Evolutionary conservation across 495 filamentous ascomycete genomes (phyloP), one percentile per base, ranked within the genome.

Genomic region (Aspergillus indologenus): DNA sequence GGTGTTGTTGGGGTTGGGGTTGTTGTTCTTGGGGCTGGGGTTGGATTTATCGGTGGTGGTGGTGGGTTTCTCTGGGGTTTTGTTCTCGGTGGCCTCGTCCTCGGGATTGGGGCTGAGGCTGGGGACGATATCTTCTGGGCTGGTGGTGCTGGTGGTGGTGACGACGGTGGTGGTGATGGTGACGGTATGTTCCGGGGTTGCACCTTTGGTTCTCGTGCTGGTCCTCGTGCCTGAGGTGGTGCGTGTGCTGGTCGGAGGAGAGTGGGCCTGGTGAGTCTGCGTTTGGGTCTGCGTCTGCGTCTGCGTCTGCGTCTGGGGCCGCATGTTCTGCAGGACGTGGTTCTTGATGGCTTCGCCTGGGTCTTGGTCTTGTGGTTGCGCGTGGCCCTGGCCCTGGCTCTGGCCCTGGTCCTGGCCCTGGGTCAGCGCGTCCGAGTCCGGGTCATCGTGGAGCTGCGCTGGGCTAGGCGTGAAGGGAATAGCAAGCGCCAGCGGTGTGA

Each of bases 91-190:
- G n/a, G n/a, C n/a, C n/a, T n/a, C n/a, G n/a, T n/a, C n/a, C n/a
- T n/a, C n/a, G n/a, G 52, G 22, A n/a, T 21, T 29, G 23, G 45
- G 45, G 57, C 21, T n/a, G 44, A 24, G 21, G 49, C 12, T 22
- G 44, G 22, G 23, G 23, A 19, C n/a, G 44, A 23, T 14, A 1
- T 17, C 14, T 20, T 18, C 43, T 23, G 60, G 60, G 7, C 52
- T 43, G 24, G 63, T 54, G 40, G 62, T 49, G 26, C 60, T 49
- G 14, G 60, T 49, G 15, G 66, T 17, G 44, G 63, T 52, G 44
- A 59, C 34, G 43, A 65, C 24, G 26, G 43, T 18, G 15, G 46
- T 21, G 42, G 65, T 15, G 29, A 62, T 22, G 17, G 54, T 44
- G 34, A 53, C 45, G 26, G 67, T n/a, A 26, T 55, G 60, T 26